Base-by-base conservation (phyloP, 2,329 filamentous ascomycete species). In the Cercospora brassicicola region DNA sequence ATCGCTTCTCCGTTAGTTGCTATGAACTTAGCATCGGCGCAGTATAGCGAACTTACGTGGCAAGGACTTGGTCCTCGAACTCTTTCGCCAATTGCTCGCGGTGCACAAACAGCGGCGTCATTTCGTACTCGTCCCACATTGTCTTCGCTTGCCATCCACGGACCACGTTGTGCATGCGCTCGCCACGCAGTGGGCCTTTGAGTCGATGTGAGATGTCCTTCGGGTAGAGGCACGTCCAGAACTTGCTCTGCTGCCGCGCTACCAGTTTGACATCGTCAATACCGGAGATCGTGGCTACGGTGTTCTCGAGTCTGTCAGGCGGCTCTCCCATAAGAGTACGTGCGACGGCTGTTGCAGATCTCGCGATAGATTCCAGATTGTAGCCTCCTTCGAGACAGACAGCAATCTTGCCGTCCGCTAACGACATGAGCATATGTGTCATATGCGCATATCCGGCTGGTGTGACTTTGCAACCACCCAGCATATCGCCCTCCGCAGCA, bases 391-490 rank as follows among this genome's bases (percentile, higher is more conserved):
- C 95, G 2, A 99, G 85, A 77, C 94, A 97, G 8, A 97, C 94
- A 2, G 92, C 91, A 13, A 99, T 86, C 77, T 94, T 97, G 30
- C 95, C 95, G 55, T 89, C 86, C 0, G 95, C 94, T 20, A 99
- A 84, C 2, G 92, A 93, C 94, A 97, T 98, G 59, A 99, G 87
- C 94, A 98, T 97, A 77, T 97, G 93, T 15, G 95, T 98, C 95
- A 99, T 98, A 77, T 99, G 94, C 13, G 94, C 92, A 78, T 98
- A 99, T 77, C 95, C 96, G 4, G 89, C 82, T 0, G 95, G 95
- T 0, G 93, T 91, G 4, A 99, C 95, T 76, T 93, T 94, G 78
- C 95, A 99, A 33, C 91, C 93, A 61, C 95, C 95, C 1, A 99
- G 86, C 76, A 95, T 90, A 79, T 99, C 95, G 11, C 95, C 95